phyloP scores from a whole-genome alignment of 306 rosid species.

The Lathyrus oleraceus region DNA sequence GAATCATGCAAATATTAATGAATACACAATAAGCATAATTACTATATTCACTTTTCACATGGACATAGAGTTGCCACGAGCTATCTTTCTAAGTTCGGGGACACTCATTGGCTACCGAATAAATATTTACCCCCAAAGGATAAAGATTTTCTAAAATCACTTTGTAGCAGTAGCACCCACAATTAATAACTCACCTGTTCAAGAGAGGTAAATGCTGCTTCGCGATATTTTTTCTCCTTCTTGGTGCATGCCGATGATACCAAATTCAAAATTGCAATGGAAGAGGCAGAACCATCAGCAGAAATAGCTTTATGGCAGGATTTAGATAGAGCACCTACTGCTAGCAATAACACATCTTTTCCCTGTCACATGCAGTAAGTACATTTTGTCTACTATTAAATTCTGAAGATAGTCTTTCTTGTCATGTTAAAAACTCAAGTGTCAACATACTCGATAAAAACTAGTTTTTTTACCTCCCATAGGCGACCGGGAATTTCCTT shows the following conservation, averaged over 20 bases:
- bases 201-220: slow-evolving; percentile 82
- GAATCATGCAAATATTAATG: slow-evolving; percentile 9
- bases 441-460: slow-evolving; percentile 21
- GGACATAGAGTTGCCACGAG: slow-evolving; percentile 6
- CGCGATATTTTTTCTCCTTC: slow-evolving; percentile 80
- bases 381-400: slow-evolving; percentile 17
- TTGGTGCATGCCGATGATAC: slow-evolving; percentile 77
- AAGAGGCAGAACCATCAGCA: slow-evolving; percentile 51
- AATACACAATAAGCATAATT: not conserved
- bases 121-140: slow-evolving; percentile 21
- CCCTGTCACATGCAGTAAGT: slow-evolving; percentile 60
- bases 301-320: slow-evolving; percentile 77
- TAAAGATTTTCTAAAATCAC: slow-evolving; percentile 18
- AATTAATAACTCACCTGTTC: slow-evolving; percentile 58
- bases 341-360: slow-evolving; percentile 75
- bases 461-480: slow-evolving; percentile 76
- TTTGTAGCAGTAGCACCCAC: slow-evolving; percentile 20
- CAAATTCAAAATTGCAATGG: slow-evolving; percentile 66
- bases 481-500: slow-evolving; percentile 90
- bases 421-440: slow-evolving; percentile 29
- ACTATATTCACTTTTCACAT: slow-evolving; percentile 4
- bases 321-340: slow-evolving; percentile 75
- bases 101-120: slow-evolving; percentile 7
- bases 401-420: slow-evolving; percentile 2
- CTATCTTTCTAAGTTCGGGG: slow-evolving; percentile 12